Base-by-base conservation (phyloP, 2,329 filamentous ascomycete genomes). In the Sclerotinia minor region DNA sequence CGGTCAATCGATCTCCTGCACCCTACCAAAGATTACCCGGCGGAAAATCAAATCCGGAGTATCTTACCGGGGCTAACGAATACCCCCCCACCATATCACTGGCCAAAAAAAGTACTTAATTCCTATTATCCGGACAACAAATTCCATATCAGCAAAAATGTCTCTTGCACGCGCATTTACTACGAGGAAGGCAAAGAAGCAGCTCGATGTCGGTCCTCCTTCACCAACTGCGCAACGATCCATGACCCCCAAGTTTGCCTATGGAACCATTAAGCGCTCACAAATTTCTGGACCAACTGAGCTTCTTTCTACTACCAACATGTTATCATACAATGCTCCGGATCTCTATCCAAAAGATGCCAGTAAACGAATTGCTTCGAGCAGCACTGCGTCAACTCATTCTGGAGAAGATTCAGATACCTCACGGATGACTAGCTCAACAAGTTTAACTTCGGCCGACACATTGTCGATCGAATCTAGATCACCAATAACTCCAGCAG, bases 291-390 rank as follows among this genome's bases (percentile, higher is more conserved):
- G 85, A 3, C 95, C 95, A 0, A 85, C 97, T 65, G 89, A 93
- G 79, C 85, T 99, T 71, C 83, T 97, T 60, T 96, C 95, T 69
- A 97, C 94, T 6, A 98, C 95, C 73, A 99, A 98, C 80, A 92
- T 96, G 86, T 89, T 97, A 66, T 93, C 92, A 9, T 97, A 97
- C 84, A 94, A 94, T 77, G 94, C 95, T 13, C 94, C 94, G 63
- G 91, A 97, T 77, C 88, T 97, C 70, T 81, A 82, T 55, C 78
- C 76, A 61, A 54, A 55, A 35, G 41, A 64, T 45, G 49, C 29
- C 21, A 41, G 52, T 49, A 45, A 44, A 32, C 54, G 64, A 49
- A 50, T 47, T 1, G 32, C 49, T 7, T 59, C 64, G 6, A 72
- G 68, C 57, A 71, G 59, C 50, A 69, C 70, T 32, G 63, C 71